Conservation (phyloP, 2,329 filamentous ascomycete species). For the Tolypocladium sp. region DNA sequence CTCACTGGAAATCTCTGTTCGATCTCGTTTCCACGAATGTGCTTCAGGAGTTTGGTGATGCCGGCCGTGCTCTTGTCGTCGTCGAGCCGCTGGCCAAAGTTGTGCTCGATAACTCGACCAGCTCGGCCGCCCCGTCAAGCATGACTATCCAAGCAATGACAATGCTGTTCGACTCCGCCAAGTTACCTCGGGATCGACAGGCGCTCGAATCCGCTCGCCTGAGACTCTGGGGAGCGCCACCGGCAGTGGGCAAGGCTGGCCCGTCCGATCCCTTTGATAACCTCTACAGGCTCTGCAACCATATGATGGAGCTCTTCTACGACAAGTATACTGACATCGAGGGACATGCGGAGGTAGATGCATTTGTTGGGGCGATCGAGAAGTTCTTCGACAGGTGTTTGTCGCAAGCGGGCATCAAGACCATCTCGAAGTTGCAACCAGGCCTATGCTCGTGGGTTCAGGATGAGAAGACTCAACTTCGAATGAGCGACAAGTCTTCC, state of each 20-base stretch:
- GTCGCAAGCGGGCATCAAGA: slow-evolving; percentile 39
- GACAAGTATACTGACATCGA: slow-evolving; percentile 27
- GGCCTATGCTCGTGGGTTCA: slow-evolving; percentile 56
- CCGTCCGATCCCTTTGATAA: slow-evolving; percentile 55
- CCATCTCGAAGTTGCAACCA: slow-evolving; percentile 51
- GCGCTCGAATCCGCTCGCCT: slow-evolving; percentile 56
- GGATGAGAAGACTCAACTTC: slow-evolving; percentile 39
- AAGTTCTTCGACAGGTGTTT: slow-evolving; percentile 43
- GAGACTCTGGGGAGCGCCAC: slow-evolving; percentile 48
- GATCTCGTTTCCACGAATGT: slow-evolving; percentile 46
- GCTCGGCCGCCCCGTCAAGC: slow-evolving; percentile 16
- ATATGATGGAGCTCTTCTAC: slow-evolving; percentile 48
- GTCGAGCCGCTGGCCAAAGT: slow-evolving; percentile 61
- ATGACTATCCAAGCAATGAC: slow-evolving; percentile 23
- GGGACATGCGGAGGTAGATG: slow-evolving; percentile 23
- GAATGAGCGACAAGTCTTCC: slow-evolving; percentile 27
- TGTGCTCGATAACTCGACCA: slow-evolving; percentile 27
- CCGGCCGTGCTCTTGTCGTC: slow-evolving; percentile 54
- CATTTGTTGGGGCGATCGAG: slow-evolving; percentile 44
- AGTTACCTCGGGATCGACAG: slow-evolving; percentile 49
- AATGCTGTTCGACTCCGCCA: slow-evolving; percentile 33
- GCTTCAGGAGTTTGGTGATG: slow-evolving; percentile 55
- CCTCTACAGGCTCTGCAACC: slow-evolving; percentile 52
- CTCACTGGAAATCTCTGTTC: slow-evolving; percentile 47
- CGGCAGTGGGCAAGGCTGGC: slow-evolving; percentile 24